Conservation (phyloP, 345 rosid species). For the Moricandia moricandioides region DNA sequence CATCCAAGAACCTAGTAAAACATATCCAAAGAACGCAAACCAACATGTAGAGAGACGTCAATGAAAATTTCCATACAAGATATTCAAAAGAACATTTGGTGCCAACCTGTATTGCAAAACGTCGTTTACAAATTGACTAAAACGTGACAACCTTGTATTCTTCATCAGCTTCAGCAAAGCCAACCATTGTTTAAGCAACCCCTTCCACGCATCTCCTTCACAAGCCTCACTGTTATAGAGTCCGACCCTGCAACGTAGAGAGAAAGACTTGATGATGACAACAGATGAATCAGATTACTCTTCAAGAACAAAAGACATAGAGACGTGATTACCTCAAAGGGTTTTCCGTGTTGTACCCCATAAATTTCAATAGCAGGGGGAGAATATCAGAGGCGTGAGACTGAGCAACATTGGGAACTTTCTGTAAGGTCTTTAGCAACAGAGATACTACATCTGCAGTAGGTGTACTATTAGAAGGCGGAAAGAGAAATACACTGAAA, state of each 20-base stretch:
- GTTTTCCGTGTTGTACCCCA: conserved; percentile 58
- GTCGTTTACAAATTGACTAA: conserved; percentile 63
- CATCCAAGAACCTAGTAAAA: conserved; percentile 69
- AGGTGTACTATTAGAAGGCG: not conserved
- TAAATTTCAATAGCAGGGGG: conserved; percentile 60
- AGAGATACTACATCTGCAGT: conserved; percentile 52
- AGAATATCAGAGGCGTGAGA: conserved; percentile 59
- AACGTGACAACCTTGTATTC: conserved; percentile 54
- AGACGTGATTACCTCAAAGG: conserved; percentile 47
- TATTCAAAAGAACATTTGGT: not conserved
- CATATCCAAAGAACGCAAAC: conserved; percentile 4
- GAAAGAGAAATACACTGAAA: not conserved
- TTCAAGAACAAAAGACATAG: not conserved
- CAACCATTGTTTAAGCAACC: conserved; percentile 68
- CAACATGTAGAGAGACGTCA: conserved; percentile 10
- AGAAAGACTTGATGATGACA: conserved; percentile 6
- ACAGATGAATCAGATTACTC: not conserved
- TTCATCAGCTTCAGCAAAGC: conserved; percentile 63
- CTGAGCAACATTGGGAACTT: conserved; percentile 57
- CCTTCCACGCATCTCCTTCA: conserved; percentile 74
- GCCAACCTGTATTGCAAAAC: conserved; percentile 64
- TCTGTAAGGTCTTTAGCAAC: conserved; percentile 71
- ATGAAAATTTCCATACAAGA: not conserved
- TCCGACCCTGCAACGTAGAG: conserved; percentile 50
- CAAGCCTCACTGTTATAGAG: conserved; percentile 46